These are phyloP conservation scores for Botryosphaeria dothidea DNA, from an alignment of 2,329 filamentous ascomycete genomes.

Conservation along the genomic window DNA sequence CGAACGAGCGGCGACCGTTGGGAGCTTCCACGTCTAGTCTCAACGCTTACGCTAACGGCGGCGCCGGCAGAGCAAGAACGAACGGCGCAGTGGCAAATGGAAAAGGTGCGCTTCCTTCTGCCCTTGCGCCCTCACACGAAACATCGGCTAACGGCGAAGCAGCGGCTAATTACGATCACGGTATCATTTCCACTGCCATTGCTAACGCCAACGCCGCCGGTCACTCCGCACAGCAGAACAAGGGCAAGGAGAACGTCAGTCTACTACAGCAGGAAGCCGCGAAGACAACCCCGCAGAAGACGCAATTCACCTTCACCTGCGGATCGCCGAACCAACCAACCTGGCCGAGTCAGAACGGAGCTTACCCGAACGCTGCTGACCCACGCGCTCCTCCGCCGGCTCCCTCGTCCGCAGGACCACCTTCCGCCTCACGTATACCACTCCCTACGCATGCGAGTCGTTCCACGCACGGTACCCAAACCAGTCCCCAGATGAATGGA, in stretches of 20 bases:
- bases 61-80: slow-evolving; percentile 32
- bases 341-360: slow-evolving; percentile 64
- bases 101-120: slow-evolving; percentile 22
- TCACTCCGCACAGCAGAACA: slow-evolving; percentile 48
- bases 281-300: slow-evolving; percentile 68
- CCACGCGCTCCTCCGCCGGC: slow-evolving; percentile 26
- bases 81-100: slow-evolving; percentile 20
- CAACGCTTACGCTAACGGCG: slow-evolving; percentile 45
- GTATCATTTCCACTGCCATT: slow-evolving; percentile 91
- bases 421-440: slow-evolving; percentile 21
- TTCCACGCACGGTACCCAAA: slow-evolving; percentile 58
- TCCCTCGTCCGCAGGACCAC: slow-evolving; percentile 23
- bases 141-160: slow-evolving; percentile 37
- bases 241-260: slow-evolving; percentile 76
- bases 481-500: slow-evolving; percentile 53
- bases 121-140: slow-evolving; percentile 27
- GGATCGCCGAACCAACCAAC: slow-evolving; percentile 79
- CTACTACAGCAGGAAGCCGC: slow-evolving; percentile 70
- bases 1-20: slow-evolving; percentile 44
- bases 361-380: slow-evolving; percentile 36
- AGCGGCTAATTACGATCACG: slow-evolving; percentile 50
- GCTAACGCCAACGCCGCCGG: slow-evolving; percentile 72
- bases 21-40: slow-evolving; percentile 43
- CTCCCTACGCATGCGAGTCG: slow-evolving; percentile 21
- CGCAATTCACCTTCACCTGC: slow-evolving; percentile 96